These are phyloP conservation scores for Apiospora pterosperma DNA, from an alignment of 2,329 filamentous ascomycete species.

Conservation along the genomic window DNA sequence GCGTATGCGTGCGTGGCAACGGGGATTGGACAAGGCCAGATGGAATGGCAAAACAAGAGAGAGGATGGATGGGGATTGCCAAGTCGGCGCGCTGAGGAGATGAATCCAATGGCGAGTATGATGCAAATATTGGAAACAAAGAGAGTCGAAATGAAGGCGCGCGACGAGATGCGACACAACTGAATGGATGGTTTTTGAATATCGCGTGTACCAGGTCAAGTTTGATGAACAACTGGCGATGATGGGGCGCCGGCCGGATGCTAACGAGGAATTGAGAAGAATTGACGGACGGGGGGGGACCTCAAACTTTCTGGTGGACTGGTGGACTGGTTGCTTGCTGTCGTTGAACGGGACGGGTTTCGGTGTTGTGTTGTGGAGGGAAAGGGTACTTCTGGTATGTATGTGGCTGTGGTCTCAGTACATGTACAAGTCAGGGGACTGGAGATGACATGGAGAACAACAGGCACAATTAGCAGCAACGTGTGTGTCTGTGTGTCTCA, in stretches of 20 bases:
- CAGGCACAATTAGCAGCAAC: no score
- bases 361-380: background rate
- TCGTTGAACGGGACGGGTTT: background rate
- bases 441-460: no score
- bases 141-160: background rate
- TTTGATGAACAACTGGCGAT: background rate
- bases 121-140: background rate
- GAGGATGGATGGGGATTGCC: background rate
- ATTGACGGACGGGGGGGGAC: background rate
- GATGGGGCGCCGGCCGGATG: background rate
- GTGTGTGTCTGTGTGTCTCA: no score
- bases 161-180: background rate
- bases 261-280: background rate
- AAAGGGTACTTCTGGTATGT: background rate
- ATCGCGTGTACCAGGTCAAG: background rate
- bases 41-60: background rate
- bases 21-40: background rate
- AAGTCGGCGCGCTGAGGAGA: background rate
- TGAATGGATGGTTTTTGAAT: background rate
- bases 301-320: background rate
- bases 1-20: constrained; percentile 9
- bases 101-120: background rate
- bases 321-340: background rate
- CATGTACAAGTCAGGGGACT: no score
- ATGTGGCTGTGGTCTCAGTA: no score